A percentile compares a stretch with the other conserved stretches of the same genome.
phyloP scores from a whole-genome alignment of 1,284 basidiomycete species.

The Ganoderma leucocontextum region DNA sequence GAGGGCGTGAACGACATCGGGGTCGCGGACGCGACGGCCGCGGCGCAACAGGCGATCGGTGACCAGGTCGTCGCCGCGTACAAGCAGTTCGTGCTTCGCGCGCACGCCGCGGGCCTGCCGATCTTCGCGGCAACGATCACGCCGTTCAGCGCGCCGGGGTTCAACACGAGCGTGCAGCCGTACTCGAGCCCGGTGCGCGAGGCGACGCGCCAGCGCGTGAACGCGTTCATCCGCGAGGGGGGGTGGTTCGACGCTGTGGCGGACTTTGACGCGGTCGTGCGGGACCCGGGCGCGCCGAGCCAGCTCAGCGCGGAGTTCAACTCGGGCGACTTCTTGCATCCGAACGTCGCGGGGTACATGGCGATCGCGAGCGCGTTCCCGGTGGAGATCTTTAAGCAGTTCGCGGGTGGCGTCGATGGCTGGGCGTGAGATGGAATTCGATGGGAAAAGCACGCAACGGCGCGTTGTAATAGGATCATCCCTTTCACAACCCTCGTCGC shows the following conservation, averaged over 20 bases:
- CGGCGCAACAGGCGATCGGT: conserved; percentile 48
- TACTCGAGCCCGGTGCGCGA: conserved; percentile 51
- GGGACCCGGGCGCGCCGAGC: conserved; percentile 48
- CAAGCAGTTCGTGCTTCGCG: conserved; percentile 53
- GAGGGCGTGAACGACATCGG: conserved; percentile 65
- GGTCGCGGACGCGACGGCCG: conserved; percentile 44
- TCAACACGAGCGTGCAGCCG: conserved; percentile 44
- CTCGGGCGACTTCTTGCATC: conserved; percentile 57
- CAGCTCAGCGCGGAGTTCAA: conserved; percentile 49
- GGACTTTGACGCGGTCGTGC: conserved; percentile 55
- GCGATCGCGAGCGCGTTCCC: conserved; percentile 52
- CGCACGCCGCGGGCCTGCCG: conserved; percentile 52
- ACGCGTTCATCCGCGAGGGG: conserved; percentile 51
- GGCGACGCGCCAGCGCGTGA: conserved; percentile 51
- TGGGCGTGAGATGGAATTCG: conserved; percentile 18
- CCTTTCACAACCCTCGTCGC: background rate
- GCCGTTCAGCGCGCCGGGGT: conserved; percentile 49
- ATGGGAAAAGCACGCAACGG: too few species aligned
- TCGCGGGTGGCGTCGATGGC: conserved; percentile 37
- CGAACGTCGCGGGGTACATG: conserved; percentile 54
- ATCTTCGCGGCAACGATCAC: conserved; percentile 61
- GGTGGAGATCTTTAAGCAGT: conserved; percentile 46
- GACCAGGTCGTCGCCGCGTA: conserved; percentile 52
- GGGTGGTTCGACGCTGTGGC: conserved; percentile 55
- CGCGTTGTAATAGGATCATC: background rate